Evolutionary conservation across 2,329 filamentous ascomycete genomes (phyloP).

Genomic region (Neurospora sp.): DNA sequence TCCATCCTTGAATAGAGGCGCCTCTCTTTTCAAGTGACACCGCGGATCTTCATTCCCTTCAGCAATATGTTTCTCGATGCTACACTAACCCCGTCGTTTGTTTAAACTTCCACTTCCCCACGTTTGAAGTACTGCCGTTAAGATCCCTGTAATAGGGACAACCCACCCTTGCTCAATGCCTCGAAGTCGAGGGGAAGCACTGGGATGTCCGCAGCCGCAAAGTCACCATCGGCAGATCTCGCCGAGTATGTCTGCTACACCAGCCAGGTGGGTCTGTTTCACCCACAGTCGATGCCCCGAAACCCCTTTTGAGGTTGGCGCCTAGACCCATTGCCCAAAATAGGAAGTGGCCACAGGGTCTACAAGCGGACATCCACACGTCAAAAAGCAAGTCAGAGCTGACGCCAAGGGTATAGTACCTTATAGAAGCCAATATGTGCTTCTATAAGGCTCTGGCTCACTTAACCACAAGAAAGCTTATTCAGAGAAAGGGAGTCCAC

Average conservation of each 20-base stretch:
- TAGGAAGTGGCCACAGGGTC: not conserved
- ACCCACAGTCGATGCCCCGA: not conserved
- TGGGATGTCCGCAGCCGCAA: not conserved
- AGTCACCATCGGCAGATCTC: not conserved
- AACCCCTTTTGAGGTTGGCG: not conserved
- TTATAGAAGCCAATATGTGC: not conserved
- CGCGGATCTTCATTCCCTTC: not conserved
- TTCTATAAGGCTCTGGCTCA: not conserved
- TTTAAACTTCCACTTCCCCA: not conserved
- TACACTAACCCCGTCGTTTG: not conserved
- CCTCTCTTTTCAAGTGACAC: not conserved
- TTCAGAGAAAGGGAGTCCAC: not conserved
- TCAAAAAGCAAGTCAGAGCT: not conserved
- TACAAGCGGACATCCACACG: not conserved
- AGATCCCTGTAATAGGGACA: not conserved
- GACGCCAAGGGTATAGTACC: not conserved
- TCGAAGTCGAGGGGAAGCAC: not conserved
- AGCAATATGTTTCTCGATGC: not conserved
- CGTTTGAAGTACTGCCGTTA: not conserved
- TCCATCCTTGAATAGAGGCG: not conserved
- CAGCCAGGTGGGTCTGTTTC: constrained; percentile 10
- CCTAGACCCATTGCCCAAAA: not conserved
- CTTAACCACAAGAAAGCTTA: not conserved
- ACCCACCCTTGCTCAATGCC: not conserved
- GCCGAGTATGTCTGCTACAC: not conserved